Base-by-base conservation (phyloP, 805 yeast genomes). In the Saccharomycopsis sp. region DNA sequence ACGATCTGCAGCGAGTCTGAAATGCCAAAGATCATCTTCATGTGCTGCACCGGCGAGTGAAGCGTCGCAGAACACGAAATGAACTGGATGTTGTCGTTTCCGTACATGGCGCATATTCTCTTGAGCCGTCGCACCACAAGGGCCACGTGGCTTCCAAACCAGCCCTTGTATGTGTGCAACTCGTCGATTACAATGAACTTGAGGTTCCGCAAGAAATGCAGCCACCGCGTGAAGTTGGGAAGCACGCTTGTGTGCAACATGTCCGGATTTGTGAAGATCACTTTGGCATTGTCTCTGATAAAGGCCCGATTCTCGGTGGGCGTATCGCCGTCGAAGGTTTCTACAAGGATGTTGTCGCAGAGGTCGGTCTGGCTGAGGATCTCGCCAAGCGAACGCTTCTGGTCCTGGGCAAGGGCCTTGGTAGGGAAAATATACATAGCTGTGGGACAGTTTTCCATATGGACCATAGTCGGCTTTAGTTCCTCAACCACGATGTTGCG, bases 371-470 rank as follows among this genome's bases (percentile, higher is more conserved):
- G 71, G 3, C 76, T 70, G 50, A 86, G 71, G 9, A 87, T 71
- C 21, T 79, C 83, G 53, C 78, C 77, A 57, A 94, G 72, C n/a
- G 95, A 83, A 62, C 96, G 75, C 65, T 85, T 85, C 70, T 94
- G 99, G 74, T 94, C 99, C 67, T 94, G 99, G 0, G 99, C 98
- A 54, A 94, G 75, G 0, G 99, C 99, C 67, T 94, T 94, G 0
- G 99, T 94, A 1, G 99, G 99, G 65, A 94, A 94, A 12, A 94
- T 84, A 65, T 87, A 91, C 75, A 95, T 75, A 8, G 97, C 87
- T 0, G 96, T 88, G 2, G 79, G 62, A 23, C 51, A 23, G 21
- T 64, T 24, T 23, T 41, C 37, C n/a, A 46, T n/a, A 41, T n/a
- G 74, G 54, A 3, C 61, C 56, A n/a, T 53, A 55, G 34, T 57